A percentile compares a stretch with the other conserved stretches of the same genome.
Evolutionary conservation across 2,329 filamentous ascomycete species (phyloP).

Genomic region (Monosporascus sp.): DNA sequence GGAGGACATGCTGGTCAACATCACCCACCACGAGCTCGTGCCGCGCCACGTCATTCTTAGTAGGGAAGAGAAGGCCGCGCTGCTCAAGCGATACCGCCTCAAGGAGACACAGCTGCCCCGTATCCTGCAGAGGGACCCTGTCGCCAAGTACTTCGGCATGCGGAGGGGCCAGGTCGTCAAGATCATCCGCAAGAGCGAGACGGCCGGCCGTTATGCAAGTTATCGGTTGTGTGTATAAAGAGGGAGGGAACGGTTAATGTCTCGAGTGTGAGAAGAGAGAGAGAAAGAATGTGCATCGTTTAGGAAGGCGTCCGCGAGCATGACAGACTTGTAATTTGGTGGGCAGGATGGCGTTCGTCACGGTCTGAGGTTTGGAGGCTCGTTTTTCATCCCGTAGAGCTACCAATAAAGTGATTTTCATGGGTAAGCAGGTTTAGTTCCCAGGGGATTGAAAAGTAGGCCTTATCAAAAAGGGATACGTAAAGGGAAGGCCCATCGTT

Average conservation of each 20-base stretch:
- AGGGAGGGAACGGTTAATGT: background rate
- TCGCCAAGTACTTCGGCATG: constrained; percentile 85
- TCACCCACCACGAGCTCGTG: constrained; percentile 94
- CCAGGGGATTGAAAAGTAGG: too few species aligned
- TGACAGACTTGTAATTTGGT: background rate
- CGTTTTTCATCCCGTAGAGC: background rate
- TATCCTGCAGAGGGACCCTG: constrained; percentile 86
- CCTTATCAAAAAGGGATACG: too few species aligned
- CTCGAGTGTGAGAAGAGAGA: background rate
- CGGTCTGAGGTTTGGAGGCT: background rate
- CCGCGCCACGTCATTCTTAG: constrained; percentile 89
- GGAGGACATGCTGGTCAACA: constrained; percentile 94
- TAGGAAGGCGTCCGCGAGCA: background rate
- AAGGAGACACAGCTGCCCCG: constrained; percentile 97
- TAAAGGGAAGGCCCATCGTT: too few species aligned
- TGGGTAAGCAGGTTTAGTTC: too few species aligned
- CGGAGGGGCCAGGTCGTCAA: constrained; percentile 94
- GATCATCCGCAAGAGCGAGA: constrained; percentile 94
- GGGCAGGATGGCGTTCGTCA: constrained; percentile 11
- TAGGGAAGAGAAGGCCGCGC: constrained; percentile 77
- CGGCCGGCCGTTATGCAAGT: constrained; percentile 91
- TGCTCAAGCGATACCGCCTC: constrained; percentile 84
- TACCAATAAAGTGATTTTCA: background rate
- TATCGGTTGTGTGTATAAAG: constrained; percentile 68
- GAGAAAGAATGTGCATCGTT: constrained; percentile 3